Conservation (phyloP, 495 filamentous ascomycete genomes). For the Wilcoxina mikolae region DNA sequence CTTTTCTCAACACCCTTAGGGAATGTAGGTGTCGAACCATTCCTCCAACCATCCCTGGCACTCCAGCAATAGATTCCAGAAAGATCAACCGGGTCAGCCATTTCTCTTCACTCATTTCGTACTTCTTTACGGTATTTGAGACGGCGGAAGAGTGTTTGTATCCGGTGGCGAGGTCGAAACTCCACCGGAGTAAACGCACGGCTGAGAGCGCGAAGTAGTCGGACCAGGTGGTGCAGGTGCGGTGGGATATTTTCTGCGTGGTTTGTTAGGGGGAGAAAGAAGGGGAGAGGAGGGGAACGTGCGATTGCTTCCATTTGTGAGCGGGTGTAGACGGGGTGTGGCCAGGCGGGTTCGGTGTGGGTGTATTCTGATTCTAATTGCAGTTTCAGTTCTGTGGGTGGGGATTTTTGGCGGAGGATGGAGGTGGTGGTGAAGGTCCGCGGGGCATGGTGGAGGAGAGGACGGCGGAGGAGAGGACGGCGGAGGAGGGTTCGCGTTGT, state of each 20-base stretch:
- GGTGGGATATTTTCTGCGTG: conserved; percentile 43
- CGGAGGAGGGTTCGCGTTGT: no score
- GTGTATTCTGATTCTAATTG: conserved; percentile 12
- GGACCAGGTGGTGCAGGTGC: conserved; percentile 49
- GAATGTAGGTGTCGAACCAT: conserved; percentile 81
- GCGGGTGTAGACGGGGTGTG: conserved; percentile 47
- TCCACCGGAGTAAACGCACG: conserved; percentile 49
- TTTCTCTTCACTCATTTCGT: conserved; percentile 56
- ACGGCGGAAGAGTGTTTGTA: conserved; percentile 51
- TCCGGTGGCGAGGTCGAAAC: conserved; percentile 55
- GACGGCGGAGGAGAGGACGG: no score
- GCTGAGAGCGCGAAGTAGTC: conserved; percentile 50
- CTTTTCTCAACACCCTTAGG: conserved; percentile 67
- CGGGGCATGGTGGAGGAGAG: background rate
- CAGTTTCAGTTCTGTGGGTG: no score
- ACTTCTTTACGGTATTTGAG: conserved; percentile 32
- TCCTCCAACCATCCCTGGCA: conserved; percentile 93
- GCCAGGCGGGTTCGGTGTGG: conserved; percentile 49
- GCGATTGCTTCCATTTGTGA: conserved; percentile 47
- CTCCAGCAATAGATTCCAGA: conserved; percentile 80
- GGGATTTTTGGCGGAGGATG: background rate
- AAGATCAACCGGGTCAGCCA: conserved; percentile 81
- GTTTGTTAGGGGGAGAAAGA: background rate
- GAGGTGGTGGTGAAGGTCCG: background rate
- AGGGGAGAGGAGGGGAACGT: no score